phyloP scores from a whole-genome alignment of 2,329 filamentous ascomycete genomes.

The Scytalidium lignicola region DNA sequence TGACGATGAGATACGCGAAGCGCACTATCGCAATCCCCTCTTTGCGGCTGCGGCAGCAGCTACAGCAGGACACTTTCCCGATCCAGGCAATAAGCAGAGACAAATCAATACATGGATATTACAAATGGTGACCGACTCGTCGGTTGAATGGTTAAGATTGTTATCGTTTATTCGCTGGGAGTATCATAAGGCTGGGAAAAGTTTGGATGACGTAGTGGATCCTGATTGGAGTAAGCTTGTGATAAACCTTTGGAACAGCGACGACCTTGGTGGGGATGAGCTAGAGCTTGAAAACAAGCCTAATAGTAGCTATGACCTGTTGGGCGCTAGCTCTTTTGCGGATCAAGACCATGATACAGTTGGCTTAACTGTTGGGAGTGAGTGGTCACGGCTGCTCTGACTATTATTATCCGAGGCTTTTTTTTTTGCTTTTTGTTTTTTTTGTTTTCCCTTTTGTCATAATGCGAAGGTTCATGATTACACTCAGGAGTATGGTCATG shows the following conservation, averaged over 20 bases:
- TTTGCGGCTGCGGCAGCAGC: slow-evolving; percentile 8
- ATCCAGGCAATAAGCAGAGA: no score
- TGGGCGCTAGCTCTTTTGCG: not conserved
- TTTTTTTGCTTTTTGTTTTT: no score
- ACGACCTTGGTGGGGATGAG: not conserved
- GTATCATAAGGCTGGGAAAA: not conserved
- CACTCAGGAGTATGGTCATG: no score
- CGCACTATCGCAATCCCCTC: slow-evolving; percentile 13
- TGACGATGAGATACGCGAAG: slow-evolving; percentile 16
- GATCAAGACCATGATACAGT: not conserved
- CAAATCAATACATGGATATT: not conserved
- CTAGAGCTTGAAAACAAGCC: not conserved
- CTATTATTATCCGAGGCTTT: no score
- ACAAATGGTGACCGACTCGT: not conserved
- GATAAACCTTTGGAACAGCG: not conserved
- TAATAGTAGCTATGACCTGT: not conserved
- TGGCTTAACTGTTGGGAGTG: not conserved
- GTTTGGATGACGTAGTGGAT: not conserved
- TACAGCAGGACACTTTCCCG: no score
- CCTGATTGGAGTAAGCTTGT: not conserved
- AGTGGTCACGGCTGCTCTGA: not conserved
- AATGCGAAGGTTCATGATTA: no score
- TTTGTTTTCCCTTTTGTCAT: no score
- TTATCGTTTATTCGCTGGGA: not conserved
- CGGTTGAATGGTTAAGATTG: not conserved